Evolutionary conservation across 2,329 filamentous ascomycete genomes (phyloP), one percentile per base, ranked within the genome.

Genomic region (Cladosporium sp.): DNA sequence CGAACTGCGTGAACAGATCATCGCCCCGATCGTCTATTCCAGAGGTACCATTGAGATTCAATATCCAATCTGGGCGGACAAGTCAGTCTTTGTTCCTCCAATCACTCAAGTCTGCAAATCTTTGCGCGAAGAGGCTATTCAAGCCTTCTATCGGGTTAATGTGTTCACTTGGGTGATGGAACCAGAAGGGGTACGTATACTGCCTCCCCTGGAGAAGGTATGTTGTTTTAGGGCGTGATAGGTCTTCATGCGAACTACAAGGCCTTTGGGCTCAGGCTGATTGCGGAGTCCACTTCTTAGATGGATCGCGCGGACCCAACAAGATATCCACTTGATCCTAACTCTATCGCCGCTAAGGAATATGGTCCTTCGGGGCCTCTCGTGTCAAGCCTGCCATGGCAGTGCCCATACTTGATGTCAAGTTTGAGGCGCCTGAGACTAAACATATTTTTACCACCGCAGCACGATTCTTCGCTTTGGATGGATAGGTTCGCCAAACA

Each of bases 141-240:
- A 57, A 33, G 54, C 54, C 9, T 59, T 59, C 49, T 59, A 61
- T 50, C 40, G 57, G 38, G 38, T 18, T 20, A 61, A 59, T 27
- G 50, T 51, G 29, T 61, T 57, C 38, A 50, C 58, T 8, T 61
- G 57, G 58, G 47, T 54, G 22, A 51, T 61, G 9, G 57, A 61
- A 18, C 38, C 53, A 8, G 53, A 55, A 30, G 36, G 22, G 45
- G 45, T 49, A 27, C 22, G 22, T 27, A 27, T 27, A 27, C 22
- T 27, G 22, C 22, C 22, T 27, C 22, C 22, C 22, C 9, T 9
- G 5, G 22, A 27, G 9, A 27, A 27, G 22, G 22, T 27, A 27
- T 27, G 22, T 27, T 5, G 22, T 9, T n/a, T n/a, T 5, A 27
- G 22, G 22, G 22, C 4, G 22, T 27, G n/a, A n/a, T n/a, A n/a